Evolutionary conservation across 371 early-diverging fungal species (phyloP).

Genomic region (Rhizopus sp.): DNA sequence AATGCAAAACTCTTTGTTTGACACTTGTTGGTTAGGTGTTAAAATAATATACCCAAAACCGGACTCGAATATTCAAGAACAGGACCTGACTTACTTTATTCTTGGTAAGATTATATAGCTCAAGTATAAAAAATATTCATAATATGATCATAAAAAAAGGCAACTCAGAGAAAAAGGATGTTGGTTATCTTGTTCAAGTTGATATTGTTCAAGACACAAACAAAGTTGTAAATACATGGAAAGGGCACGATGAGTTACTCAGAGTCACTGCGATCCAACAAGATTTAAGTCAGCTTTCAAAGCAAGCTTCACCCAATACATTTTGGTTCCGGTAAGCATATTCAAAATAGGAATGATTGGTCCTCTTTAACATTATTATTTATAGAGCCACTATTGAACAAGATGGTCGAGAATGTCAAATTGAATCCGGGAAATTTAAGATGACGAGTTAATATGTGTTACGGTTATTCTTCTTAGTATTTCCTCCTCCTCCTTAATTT

Average conservation of each 20-base stretch:
- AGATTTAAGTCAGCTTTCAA: conserved; percentile 10
- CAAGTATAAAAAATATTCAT: too few species aligned
- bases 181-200: not conserved
- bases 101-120: not conserved
- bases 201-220: conserved; percentile 5
- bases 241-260: conserved; percentile 12
- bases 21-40: not conserved
- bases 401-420: conserved; percentile 13
- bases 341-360: not conserved
- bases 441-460: conserved; percentile 6
- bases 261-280: conserved; percentile 23
- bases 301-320: conserved; percentile 3
- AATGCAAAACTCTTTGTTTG: too few species aligned
- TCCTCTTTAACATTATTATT: not conserved
- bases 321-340: conserved; percentile 16
- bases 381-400: conserved; percentile 12
- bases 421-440: conserved; percentile 20
- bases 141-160: not conserved
- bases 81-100: not conserved
- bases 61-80: not conserved
- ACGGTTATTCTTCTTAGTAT: conserved; percentile 1
- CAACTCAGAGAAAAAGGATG: not conserved
- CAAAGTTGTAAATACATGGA: conserved; percentile 10
- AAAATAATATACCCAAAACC: conserved; percentile 1
- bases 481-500: conserved; percentile 4